Percentiles rank a stretch among this genome's conserved stretches.
These are phyloP conservation scores for Daldinia concentrica DNA, from an alignment of 495 filamentous ascomycete species.

Conservation along the genomic window DNA sequence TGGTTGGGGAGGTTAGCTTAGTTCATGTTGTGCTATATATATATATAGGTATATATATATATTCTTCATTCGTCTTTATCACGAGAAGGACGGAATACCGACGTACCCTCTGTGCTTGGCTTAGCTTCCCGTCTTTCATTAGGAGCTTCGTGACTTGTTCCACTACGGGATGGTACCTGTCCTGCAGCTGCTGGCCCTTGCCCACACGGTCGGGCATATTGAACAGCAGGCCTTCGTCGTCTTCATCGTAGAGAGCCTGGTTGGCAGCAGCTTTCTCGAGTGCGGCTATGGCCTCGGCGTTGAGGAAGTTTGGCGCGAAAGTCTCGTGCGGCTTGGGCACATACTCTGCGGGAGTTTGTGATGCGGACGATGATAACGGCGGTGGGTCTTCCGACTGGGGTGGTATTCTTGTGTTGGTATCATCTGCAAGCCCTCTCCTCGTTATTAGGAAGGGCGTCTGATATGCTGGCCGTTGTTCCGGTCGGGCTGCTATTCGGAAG, in stretches of 20 bases:
- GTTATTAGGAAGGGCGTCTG: constrained; percentile 17
- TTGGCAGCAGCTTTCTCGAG: constrained; percentile 43
- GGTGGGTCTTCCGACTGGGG: constrained; percentile 13
- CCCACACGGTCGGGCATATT: constrained; percentile 71
- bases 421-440: constrained; percentile 34
- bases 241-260: constrained; percentile 17
- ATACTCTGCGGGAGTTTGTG: constrained; percentile 16
- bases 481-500: constrained; percentile 12
- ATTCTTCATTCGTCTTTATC: neutral
- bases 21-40: neutral
- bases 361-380: too few relatives aligned
- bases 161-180: constrained; percentile 83
- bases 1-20: constrained; percentile 48
- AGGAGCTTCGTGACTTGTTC: constrained; percentile 87
- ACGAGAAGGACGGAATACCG: neutral
- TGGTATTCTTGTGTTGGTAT: constrained; percentile 23
- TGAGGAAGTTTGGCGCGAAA: constrained; percentile 47
- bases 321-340: constrained; percentile 30
- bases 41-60: too few relatives aligned
- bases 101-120: constrained; percentile 80
- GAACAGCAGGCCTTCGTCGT: constrained; percentile 73
- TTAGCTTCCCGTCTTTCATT: constrained; percentile 89
- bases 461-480: constrained; percentile 7
- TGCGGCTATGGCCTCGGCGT: constrained; percentile 49
- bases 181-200: constrained; percentile 68